Evolutionary conservation across 192 early-diverging fungal species (phyloP).

Genomic region (Coemansia sp.): DNA sequence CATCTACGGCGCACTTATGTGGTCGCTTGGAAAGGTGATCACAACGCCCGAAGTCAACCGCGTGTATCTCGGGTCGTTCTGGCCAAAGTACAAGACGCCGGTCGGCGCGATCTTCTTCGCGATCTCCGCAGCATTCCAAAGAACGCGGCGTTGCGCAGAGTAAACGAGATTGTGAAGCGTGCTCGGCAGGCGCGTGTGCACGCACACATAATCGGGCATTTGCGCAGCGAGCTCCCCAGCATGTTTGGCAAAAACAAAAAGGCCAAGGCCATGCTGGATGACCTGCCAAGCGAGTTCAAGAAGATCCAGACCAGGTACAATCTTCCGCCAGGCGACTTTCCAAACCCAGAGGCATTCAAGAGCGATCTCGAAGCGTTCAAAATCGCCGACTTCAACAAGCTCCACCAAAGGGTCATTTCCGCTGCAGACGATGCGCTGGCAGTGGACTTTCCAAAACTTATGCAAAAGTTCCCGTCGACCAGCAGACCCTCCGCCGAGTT

Average conservation of each 20-base stretch:
- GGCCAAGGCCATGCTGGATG: slow-evolving; percentile 67
- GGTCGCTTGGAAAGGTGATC: slow-evolving; percentile 85
- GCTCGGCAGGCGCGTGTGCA: slow-evolving; percentile 78
- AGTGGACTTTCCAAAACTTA: slow-evolving; percentile 70
- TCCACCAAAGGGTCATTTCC: slow-evolving; percentile 67
- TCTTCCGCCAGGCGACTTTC: slow-evolving; percentile 80
- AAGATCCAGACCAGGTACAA: slow-evolving; percentile 71
- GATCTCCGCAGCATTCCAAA: slow-evolving; percentile 73
- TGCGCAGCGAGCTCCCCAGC: slow-evolving; percentile 78
- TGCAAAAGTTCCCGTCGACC: slow-evolving; percentile 69
- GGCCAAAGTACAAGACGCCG: slow-evolving; percentile 64
- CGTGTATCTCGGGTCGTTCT: slow-evolving; percentile 82
- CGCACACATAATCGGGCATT: slow-evolving; percentile 78
- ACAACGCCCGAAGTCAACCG: slow-evolving; percentile 85
- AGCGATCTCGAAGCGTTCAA: slow-evolving; percentile 71
- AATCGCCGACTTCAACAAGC: slow-evolving; percentile 75
- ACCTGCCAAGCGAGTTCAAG: slow-evolving; percentile 71
- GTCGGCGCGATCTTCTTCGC: slow-evolving; percentile 73
- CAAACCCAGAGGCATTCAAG: slow-evolving; percentile 71
- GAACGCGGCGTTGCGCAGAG: slow-evolving; percentile 79
- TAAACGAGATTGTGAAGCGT: slow-evolving; percentile 90
- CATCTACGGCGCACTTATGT: slow-evolving; percentile 93
- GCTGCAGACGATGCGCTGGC: slow-evolving; percentile 73
- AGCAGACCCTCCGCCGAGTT: slow-evolving; percentile 35
- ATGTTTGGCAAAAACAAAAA: slow-evolving; percentile 80